A percentile compares a stretch with the other conserved stretches of the same genome.
These are phyloP conservation scores for Pseudocercospora crystallina DNA, from an alignment of 2,329 filamentous ascomycete species.

Conservation along the genomic window DNA sequence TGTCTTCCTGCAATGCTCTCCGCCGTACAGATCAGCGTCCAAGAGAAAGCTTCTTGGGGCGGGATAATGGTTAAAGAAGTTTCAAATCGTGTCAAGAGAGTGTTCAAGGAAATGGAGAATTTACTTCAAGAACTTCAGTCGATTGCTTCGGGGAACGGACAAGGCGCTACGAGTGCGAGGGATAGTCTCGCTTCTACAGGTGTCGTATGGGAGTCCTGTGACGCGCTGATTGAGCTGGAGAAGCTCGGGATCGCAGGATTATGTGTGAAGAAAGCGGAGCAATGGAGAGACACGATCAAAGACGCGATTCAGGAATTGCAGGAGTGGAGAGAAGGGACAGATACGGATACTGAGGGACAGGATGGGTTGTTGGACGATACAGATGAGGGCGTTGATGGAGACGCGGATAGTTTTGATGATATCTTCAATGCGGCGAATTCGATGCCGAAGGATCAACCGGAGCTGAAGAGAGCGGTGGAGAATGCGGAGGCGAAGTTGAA, in stretches of 20 bases:
- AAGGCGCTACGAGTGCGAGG: conserved; percentile 28
- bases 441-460: conserved; percentile 64
- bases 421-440: conserved; percentile 63
- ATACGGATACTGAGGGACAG: conserved; percentile 43
- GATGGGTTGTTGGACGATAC: conserved; percentile 39
- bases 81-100: conserved; percentile 56
- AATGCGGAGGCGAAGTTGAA: conserved; percentile 64
- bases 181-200: conserved; percentile 66
- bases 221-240: conserved; percentile 65
- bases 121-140: conserved; percentile 62
- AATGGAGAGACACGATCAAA: conserved; percentile 72
- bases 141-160: conserved; percentile 50
- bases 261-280: conserved; percentile 68
- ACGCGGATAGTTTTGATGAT: conserved; percentile 61
- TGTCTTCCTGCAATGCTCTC: conserved; percentile 75
- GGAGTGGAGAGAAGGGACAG: conserved; percentile 73
- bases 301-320: conserved; percentile 84
- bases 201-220: conserved; percentile 80
- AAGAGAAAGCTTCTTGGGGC: conserved; percentile 58
- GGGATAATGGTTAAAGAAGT: conserved; percentile 64
- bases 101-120: conserved; percentile 62
- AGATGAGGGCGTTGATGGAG: conserved; percentile 41
- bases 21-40: conserved; percentile 64
- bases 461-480: conserved; percentile 67
- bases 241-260: conserved; percentile 68